These are phyloP conservation scores for Galeopsis tetrahit DNA, from an alignment of 257 asterid species.

Conservation along the genomic window DNA sequence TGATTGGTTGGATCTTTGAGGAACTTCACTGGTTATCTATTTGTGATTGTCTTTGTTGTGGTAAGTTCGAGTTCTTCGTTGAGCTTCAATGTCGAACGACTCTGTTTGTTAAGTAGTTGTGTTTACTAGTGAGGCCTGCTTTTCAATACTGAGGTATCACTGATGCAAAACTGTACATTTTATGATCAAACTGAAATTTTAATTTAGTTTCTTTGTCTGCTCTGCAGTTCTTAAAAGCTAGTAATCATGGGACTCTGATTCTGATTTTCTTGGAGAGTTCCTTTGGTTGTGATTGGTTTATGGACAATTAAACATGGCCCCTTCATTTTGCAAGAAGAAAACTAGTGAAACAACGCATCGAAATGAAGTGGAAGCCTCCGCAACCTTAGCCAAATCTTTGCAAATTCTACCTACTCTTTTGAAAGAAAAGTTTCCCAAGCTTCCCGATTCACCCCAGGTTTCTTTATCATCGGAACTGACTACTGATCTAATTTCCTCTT, in stretches of 20 bases:
- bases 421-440: conserved; percentile 52
- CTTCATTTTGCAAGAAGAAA: conserved; percentile 59
- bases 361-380: conserved; percentile 50
- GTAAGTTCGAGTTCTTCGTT: conserved; percentile 13
- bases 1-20: conserved; percentile 6
- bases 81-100: conserved; percentile 18
- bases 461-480: conserved; percentile 49
- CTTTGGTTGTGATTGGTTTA: conserved; percentile 32
- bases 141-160: conserved; percentile 3
- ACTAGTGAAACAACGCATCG: conserved; percentile 41
- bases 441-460: conserved; percentile 59
- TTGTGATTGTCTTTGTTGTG: conserved; percentile 14
- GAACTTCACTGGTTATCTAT: background rate
- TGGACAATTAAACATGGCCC: conserved; percentile 55
- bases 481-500: conserved; percentile 38
- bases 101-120: background rate
- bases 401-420: conserved; percentile 48
- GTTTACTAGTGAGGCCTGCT: conserved; percentile 3
- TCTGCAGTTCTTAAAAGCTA: conserved; percentile 27
- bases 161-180: background rate
- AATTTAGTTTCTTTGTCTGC: background rate
- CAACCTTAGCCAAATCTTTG: conserved; percentile 50
- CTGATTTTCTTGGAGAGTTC: conserved; percentile 7
- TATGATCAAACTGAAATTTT: background rate
- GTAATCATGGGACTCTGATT: conserved; percentile 17